A percentile compares a stretch with the other conserved stretches of the same genome.
phyloP scores from a whole-genome alignment of 805 yeast species.

The Spathaspora boniae region DNA sequence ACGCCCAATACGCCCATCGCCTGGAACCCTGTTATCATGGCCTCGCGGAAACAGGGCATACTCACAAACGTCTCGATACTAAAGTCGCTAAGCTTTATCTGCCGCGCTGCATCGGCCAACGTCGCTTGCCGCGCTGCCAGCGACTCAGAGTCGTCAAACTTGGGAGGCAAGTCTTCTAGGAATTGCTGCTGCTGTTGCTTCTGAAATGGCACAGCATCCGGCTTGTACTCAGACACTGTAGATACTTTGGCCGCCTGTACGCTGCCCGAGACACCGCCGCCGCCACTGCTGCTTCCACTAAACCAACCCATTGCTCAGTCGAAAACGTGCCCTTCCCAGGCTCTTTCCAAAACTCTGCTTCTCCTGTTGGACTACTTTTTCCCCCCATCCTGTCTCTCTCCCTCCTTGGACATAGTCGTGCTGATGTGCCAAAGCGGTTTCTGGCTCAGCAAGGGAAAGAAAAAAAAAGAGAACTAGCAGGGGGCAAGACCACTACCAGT shows the following conservation, averaged over 20 bases:
- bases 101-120: slow-evolving; percentile 35
- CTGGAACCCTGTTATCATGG: slow-evolving; percentile 71
- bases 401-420: too few relatives aligned
- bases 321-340: too few relatives aligned
- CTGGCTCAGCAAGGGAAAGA: too few relatives aligned
- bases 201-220: slow-evolving; percentile 1
- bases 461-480: too few relatives aligned
- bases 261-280: too few relatives aligned
- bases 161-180: slow-evolving; percentile 52
- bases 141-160: slow-evolving; percentile 38
- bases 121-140: slow-evolving; percentile 9
- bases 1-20: slow-evolving; percentile 68
- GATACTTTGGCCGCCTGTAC: slow-evolving; percentile 35
- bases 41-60: slow-evolving; percentile 79
- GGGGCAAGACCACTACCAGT: too few relatives aligned
- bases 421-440: too few relatives aligned
- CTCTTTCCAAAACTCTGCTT: too few relatives aligned
- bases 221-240: slow-evolving; percentile 25
- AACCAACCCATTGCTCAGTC: slow-evolving; percentile 41
- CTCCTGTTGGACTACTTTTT: too few relatives aligned
- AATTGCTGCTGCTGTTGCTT: slow-evolving; percentile 18
- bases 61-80: slow-evolving; percentile 44
- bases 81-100: slow-evolving; percentile 50
- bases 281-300: slow-evolving; percentile 20
- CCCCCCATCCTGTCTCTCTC: too few relatives aligned